Evolutionary conservation across 2,329 filamentous ascomycete species (phyloP), one percentile per base, ranked within the genome.

Genomic region (Fusarium sp.): DNA sequence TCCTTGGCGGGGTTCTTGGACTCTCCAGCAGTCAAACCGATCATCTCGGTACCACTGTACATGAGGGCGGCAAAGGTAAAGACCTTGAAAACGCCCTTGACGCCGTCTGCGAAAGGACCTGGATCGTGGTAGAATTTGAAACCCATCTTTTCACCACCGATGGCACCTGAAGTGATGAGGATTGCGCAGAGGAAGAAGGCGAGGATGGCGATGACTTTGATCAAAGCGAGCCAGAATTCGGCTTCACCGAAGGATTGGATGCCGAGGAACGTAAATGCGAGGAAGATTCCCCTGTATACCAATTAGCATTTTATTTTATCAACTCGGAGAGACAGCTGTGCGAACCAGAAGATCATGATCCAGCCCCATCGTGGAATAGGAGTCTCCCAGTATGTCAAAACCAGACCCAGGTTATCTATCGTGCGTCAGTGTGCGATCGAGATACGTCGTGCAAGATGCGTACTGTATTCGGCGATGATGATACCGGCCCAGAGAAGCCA

Each of bases 111-210:
- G 20, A 58, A 58, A 5, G 53, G 38, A 11, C 63, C 64, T 0
- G 58, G 58, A 35, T 69, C n/a, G 10, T 53, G 17, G 44, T 67
- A 67, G 12, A 66, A 69, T n/a, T 69, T 63, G 58, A 63, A 69
- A 9, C 76, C 76, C 20, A 76, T 69, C 9, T 67, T 69, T n/a
- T 77, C 67, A 16, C 71, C 73, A 11, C 73, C 67, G 20, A 76
- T 75, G 7, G 64, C 72, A 10, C 75, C 75, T 4, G 66, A 68
- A 29, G 66, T 76, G 58, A 69, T 74, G 9, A 77, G 70, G 17
- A 69, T 69, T 5, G 66, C 67, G 29, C 64, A 69, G 17, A 67
- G 44, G 56, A 69, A 67, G 42, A 69, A 67, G 22, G 67, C 58
- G 1, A 67, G 35, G 11, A 69, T 67, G 10, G 67, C 63, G n/a